These are phyloP conservation scores for Parasitella parasitica DNA, from an alignment of 371 early-diverging fungal species.

Conservation along the genomic window DNA sequence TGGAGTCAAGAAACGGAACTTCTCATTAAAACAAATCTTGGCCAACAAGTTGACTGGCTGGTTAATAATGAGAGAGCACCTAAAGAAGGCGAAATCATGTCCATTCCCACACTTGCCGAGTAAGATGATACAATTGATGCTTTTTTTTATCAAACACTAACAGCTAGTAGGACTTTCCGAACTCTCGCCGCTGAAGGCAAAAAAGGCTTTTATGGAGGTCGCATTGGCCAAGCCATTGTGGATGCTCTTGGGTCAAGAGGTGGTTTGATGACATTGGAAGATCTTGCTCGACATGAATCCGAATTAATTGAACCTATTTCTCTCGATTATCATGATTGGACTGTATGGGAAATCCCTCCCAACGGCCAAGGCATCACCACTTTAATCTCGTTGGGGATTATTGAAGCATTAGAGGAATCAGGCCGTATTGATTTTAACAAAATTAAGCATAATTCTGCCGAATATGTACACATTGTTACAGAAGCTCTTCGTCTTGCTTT, in stretches of 20 bases:
- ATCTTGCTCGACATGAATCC: constrained; percentile 65
- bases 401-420: constrained; percentile 56
- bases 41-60: constrained; percentile 51
- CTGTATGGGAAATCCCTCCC: constrained; percentile 77
- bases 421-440: constrained; percentile 39
- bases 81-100: constrained; percentile 65
- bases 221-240: constrained; percentile 74
- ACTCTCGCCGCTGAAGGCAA: constrained; percentile 65
- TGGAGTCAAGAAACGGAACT: constrained; percentile 56
- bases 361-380: constrained; percentile 80
- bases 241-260: constrained; percentile 60
- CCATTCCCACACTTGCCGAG: constrained; percentile 60
- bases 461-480: constrained; percentile 67
- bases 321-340: constrained; percentile 63
- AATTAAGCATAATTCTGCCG: constrained; percentile 58
- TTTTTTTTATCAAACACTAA: not conserved
- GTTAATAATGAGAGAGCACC: constrained; percentile 63
- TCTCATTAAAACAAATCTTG: constrained; percentile 48
- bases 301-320: constrained; percentile 65
- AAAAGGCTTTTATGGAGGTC: constrained; percentile 80
- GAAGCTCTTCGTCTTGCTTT: constrained; percentile 76
- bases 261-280: constrained; percentile 74
- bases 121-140: constrained; percentile 13
- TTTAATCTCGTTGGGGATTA: constrained; percentile 71
- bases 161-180: constrained; percentile 53